A percentile compares a stretch with the other conserved stretches of the same genome.
phyloP scores from a whole-genome alignment of 495 filamentous ascomycete species.

The Neurospora sp. region DNA sequence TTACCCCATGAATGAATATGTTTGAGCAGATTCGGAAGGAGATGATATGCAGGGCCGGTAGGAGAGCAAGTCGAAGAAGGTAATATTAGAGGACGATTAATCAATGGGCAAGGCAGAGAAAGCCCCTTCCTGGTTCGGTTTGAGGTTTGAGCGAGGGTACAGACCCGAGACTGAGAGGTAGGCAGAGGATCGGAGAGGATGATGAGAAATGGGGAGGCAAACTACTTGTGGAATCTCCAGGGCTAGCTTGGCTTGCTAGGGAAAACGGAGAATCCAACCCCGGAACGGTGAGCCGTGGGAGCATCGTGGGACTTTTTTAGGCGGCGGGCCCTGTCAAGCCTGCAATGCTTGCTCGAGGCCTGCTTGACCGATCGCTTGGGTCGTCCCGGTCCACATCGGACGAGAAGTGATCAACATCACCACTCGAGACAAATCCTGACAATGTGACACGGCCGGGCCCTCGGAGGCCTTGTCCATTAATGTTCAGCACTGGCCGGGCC shows the following conservation, averaged over 20 bases:
- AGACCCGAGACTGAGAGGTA: background rate
- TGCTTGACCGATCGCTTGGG: background rate
- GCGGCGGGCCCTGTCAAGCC: background rate
- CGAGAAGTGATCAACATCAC: background rate
- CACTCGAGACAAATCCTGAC: background rate
- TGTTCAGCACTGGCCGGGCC: background rate
- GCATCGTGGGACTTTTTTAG: background rate
- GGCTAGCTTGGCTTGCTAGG: background rate
- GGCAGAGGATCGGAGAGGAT: background rate
- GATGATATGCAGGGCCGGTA: background rate
- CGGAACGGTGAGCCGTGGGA: background rate
- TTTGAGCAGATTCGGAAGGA: background rate
- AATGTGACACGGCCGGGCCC: background rate
- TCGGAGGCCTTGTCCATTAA: background rate
- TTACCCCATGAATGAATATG: constrained; percentile 1
- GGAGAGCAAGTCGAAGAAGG: background rate
- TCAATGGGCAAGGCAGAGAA: background rate
- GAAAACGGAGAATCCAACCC: background rate
- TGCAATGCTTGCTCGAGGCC: background rate
- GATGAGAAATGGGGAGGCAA: background rate
- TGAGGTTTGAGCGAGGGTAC: background rate
- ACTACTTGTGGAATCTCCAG: background rate
- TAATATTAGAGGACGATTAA: background rate
- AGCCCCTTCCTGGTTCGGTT: background rate
- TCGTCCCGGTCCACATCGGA: background rate